These are phyloP conservation scores for Talaromyces stipitatus DNA, from an alignment of 495 filamentous ascomycete genomes.

Conservation along the genomic window DNA sequence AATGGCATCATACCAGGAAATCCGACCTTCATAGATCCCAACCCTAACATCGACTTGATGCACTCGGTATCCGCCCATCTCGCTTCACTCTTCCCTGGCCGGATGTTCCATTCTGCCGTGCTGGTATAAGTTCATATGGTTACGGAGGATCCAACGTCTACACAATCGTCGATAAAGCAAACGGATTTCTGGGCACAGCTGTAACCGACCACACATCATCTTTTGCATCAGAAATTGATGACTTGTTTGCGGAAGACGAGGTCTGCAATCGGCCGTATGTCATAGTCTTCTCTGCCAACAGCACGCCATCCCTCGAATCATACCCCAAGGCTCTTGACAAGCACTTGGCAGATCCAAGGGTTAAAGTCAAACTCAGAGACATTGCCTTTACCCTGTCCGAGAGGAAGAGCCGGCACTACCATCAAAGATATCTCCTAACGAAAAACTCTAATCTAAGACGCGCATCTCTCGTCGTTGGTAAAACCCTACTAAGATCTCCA, in stretches of 20 bases:
- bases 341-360: neutral
- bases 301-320: constrained; percentile 15
- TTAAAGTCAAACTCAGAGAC: neutral
- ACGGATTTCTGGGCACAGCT: neutral
- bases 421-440: constrained; percentile 13
- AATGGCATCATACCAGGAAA: constrained; percentile 19
- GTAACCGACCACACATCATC: too few relatives aligned
- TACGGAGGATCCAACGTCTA: constrained; percentile 46
- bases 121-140: constrained; percentile 39
- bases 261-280: constrained; percentile 8
- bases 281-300: constrained; percentile 23
- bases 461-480: neutral
- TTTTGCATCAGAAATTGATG: neutral
- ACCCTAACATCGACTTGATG: constrained; percentile 13
- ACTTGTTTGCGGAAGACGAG: constrained; percentile 6
- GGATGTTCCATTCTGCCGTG: constrained; percentile 12
- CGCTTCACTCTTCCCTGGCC: constrained; percentile 13
- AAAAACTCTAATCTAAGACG: neutral
- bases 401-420: constrained; percentile 14
- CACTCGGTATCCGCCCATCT: constrained; percentile 10
- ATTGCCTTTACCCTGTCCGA: constrained; percentile 10
- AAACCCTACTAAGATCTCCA: constrained; percentile 5
- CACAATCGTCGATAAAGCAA: constrained; percentile 20
- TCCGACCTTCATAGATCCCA: constrained; percentile 19
- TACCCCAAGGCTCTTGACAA: constrained; percentile 1